Evolutionary conservation across 2,329 filamentous ascomycete genomes (phyloP).

Genomic region (Paramyrothecium roridum): DNA sequence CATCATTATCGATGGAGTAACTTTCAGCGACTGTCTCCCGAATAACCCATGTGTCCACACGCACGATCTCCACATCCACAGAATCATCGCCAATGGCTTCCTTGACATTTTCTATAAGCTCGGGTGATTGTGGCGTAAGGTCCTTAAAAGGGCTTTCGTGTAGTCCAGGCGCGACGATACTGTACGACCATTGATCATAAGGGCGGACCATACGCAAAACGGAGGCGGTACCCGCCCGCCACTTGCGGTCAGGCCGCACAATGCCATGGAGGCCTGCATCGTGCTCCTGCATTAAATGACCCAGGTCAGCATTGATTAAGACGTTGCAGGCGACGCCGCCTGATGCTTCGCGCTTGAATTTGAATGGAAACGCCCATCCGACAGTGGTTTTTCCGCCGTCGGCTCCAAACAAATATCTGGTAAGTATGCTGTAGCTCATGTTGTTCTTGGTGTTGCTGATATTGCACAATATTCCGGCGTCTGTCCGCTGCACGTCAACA

Average conservation of each 20-base stretch:
- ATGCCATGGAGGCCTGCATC: conserved; percentile 61
- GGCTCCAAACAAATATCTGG: conserved; percentile 53
- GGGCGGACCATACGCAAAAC: conserved; percentile 60
- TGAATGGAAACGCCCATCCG: conserved; percentile 30
- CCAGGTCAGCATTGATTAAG: conserved; percentile 43
- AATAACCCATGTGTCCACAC: neutral
- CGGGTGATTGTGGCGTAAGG: neutral
- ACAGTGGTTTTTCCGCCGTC: conserved; percentile 44
- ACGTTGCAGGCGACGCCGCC: conserved; percentile 37
- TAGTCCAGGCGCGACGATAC: conserved; percentile 24
- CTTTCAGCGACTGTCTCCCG: neutral
- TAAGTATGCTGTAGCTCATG: conserved; percentile 37
- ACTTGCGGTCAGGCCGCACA: conserved; percentile 50
- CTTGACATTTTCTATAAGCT: neutral
- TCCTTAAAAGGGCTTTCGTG: neutral
- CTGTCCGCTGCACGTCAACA: conserved; percentile 15
- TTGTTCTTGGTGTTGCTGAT: conserved; percentile 33
- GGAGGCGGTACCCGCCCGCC: conserved; percentile 46
- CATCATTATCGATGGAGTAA: neutral
- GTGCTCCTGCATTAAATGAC: conserved; percentile 43
- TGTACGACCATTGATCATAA: conserved; percentile 62
- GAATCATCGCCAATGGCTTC: neutral
- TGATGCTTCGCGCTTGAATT: conserved; percentile 38
- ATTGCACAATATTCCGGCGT: conserved; percentile 20
- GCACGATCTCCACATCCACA: neutral